A percentile compares a stretch with the other conserved stretches of the same genome.
These are phyloP conservation scores for Cadophora gregata DNA, from an alignment of 2,329 filamentous ascomycete species.

Conservation along the genomic window DNA sequence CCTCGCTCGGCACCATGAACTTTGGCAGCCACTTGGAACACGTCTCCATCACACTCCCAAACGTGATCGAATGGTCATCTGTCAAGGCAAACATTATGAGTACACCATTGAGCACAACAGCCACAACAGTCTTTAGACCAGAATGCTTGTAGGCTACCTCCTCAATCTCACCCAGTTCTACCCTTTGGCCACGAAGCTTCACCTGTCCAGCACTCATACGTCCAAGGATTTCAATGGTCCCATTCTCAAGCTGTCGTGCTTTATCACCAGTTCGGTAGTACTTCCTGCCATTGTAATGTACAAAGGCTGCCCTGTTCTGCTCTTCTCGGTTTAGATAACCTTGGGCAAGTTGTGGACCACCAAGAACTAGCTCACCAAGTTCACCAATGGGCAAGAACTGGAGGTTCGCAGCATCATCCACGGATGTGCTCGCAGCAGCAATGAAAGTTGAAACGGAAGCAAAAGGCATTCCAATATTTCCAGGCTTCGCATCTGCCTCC, in stretches of 20 bases:
- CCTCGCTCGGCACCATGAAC: conserved; percentile 82
- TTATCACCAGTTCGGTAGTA: conserved; percentile 89
- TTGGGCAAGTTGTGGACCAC: conserved; percentile 78
- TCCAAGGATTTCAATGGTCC: conserved; percentile 82
- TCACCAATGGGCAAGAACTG: conserved; percentile 42
- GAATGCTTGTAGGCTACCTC: conserved; percentile 66
- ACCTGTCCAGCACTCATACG: conserved; percentile 82
- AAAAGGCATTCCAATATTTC: conserved; percentile 78
- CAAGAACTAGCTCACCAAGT: conserved; percentile 73
- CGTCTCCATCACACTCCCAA: conserved; percentile 56
- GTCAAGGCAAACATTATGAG: conserved; percentile 73
- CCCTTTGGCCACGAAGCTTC: conserved; percentile 82
- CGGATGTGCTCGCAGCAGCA: conserved; percentile 32
- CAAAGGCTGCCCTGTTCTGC: conserved; percentile 74
- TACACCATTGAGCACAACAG: conserved; percentile 68
- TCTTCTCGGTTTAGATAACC: conserved; percentile 83
- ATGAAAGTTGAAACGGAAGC: conserved; percentile 66
- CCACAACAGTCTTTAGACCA: conserved; percentile 69
- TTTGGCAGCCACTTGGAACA: conserved; percentile 79
- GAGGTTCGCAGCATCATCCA: conserved; percentile 33
- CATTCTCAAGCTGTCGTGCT: conserved; percentile 69
- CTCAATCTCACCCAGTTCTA: conserved; percentile 82
- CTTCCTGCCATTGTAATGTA: conserved; percentile 66
- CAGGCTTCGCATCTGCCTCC: conserved; percentile 58
- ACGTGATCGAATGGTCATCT: conserved; percentile 43